These are phyloP conservation scores for Schoenoplectus tabernaemontani DNA, from an alignment of 202 grass and related monocot species.

Conservation along the genomic window DNA sequence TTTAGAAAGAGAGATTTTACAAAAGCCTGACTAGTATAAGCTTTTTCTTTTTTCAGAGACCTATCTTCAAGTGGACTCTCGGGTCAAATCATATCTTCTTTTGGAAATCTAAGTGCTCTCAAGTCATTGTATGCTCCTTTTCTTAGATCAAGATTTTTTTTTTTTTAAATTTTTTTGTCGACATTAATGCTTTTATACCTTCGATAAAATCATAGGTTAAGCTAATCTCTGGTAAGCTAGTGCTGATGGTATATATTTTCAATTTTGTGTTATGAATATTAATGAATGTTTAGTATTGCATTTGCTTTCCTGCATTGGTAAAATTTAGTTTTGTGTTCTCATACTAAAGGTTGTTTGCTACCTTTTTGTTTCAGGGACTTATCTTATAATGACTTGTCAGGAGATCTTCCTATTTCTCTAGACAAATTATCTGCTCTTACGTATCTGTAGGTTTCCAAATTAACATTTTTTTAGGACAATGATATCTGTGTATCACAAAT, in stretches of 20 bases:
- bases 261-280: not conserved
- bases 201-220: not conserved
- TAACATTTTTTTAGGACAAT: not conserved
- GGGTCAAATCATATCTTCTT: slow-evolving; percentile 14
- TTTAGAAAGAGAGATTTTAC: not conserved
- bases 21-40: not conserved
- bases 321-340: not conserved
- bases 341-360: not conserved
- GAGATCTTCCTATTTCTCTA: not conserved
- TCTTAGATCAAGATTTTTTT: not conserved
- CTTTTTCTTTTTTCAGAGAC: not conserved
- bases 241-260: not conserved
- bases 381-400: not conserved
- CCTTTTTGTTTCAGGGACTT: not conserved
- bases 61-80: slow-evolving; percentile 22
- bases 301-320: not conserved
- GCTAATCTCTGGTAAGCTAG: not conserved
- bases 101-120: slow-evolving; percentile 3
- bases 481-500: not conserved
- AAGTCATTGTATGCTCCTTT: slow-evolving; percentile 10
- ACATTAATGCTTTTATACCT: not conserved
- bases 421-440: not conserved
- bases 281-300: not conserved
- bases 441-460: not conserved
- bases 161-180: not conserved